Evolutionary conservation across 345 rosid genomes (phyloP), one percentile per base, ranked within the genome.

Genomic region (Trapa bicornis): DNA sequence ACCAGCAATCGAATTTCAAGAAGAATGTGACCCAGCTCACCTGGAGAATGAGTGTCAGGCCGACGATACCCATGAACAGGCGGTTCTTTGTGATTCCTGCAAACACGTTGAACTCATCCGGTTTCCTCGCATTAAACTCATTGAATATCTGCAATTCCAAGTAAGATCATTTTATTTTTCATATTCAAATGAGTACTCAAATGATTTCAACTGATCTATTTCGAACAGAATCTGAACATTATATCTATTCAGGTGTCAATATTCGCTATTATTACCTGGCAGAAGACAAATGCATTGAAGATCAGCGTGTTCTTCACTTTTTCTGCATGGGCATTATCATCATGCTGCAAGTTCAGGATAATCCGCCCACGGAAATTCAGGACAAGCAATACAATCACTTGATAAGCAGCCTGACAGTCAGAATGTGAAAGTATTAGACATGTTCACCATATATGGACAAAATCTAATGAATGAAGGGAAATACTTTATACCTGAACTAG

Each of bases 111-210:
- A 76, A 65, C 76, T 91, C 88, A 77, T 95, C 99, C 65, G 96
- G 97, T 71, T 95, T 89, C 70, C 97, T 84, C 66, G 99, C 96
- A 72, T 95, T 89, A 73, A 95, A 89, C 75, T 95, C 99, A 64
- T 91, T 95, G 70, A 91, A 91, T 43, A 91, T 78, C 99, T 95
- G 80, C 66, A 70, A 53, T 64, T 12, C 58, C 74, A 66, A 68
- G 3, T 47, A 12, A 67, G 29, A 47, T 2, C 48, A 45, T 45
- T 45, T 45, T 12, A 45, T 45, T 45, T 45, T 45, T 45, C 47
- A 5, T 45, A 9, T 5, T 45, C 0, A 8, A 42, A 8, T 42
- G 47, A 2, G 47, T 45, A 45, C 10, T 45, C 33, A 4, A 45
- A 22, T 22, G 29, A 22, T 22, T 22, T 22, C 29, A 22, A 22